Evolutionary conservation across 2,329 filamentous ascomycete genomes (phyloP).

Genomic region (Xylaria sp.): DNA sequence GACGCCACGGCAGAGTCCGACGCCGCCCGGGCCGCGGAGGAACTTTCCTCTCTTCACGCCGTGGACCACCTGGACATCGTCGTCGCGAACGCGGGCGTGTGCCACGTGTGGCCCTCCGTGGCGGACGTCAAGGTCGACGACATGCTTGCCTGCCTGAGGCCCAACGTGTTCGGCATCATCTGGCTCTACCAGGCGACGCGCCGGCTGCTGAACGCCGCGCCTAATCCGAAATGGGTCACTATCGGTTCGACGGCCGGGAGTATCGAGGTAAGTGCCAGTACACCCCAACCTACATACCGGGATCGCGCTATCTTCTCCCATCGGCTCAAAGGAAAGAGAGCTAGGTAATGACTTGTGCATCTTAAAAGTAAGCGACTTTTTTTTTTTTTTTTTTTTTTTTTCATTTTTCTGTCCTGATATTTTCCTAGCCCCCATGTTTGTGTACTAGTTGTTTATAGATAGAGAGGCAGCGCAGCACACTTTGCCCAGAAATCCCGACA

Average conservation of each 20-base stretch:
- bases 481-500: too few relatives aligned
- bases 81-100: constrained; percentile 55
- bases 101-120: constrained; percentile 36
- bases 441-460: too few relatives aligned
- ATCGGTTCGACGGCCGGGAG: constrained; percentile 40
- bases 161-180: constrained; percentile 48
- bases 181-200: constrained; percentile 48
- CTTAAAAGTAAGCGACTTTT: too few relatives aligned
- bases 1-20: constrained; percentile 42
- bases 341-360: too few relatives aligned
- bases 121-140: constrained; percentile 40
- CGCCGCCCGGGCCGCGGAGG: constrained; percentile 37
- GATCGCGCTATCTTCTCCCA: too few relatives aligned
- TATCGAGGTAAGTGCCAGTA: constrained; percentile 7
- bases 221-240: constrained; percentile 41
- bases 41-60: constrained; percentile 34
- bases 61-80: constrained; percentile 52
- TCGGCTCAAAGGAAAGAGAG: too few relatives aligned
- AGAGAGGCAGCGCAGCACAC: too few relatives aligned
- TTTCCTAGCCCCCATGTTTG: too few relatives aligned
- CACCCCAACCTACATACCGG: too few relatives aligned
- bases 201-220: constrained; percentile 40
- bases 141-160: constrained; percentile 41
- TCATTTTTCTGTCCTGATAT: too few relatives aligned
- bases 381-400: too few relatives aligned